A percentile compares a stretch with the other conserved stretches of the same genome.
Conservation (phyloP, 1,284 basidiomycete species). For the Pseudozyma tsukubaensis region DNA sequence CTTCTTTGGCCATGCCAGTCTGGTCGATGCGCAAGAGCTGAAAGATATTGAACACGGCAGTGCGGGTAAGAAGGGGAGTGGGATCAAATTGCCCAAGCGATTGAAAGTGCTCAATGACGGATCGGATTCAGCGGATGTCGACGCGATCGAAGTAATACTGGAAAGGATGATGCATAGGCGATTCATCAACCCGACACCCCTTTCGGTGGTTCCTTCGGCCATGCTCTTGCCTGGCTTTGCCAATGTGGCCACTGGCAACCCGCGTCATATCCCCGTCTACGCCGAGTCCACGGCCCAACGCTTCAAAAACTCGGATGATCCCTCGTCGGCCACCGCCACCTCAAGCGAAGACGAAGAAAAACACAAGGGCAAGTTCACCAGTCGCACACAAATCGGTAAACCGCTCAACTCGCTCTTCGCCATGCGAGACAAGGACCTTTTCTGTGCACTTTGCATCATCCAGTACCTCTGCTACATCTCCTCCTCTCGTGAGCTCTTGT, state of each 20-base stretch:
- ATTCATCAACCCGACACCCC: constrained; percentile 48
- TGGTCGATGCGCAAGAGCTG: constrained; percentile 44
- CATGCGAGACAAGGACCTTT: constrained; percentile 37
- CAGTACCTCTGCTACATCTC: constrained; percentile 23
- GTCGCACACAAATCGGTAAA: constrained; percentile 47
- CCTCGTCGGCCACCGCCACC: constrained; percentile 12
- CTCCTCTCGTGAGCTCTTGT: constrained; percentile 46
- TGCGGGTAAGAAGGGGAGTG: constrained; percentile 6
- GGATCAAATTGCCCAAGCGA: constrained; percentile 32
- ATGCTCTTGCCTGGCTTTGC: constrained; percentile 43
- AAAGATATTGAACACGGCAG: constrained; percentile 37
- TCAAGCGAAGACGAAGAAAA: constrained; percentile 43
- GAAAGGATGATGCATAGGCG: constrained; percentile 50
- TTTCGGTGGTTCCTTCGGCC: constrained; percentile 43
- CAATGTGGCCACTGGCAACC: constrained; percentile 46
- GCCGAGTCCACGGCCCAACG: constrained; percentile 49
- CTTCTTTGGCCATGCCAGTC: constrained; percentile 49
- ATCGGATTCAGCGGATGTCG: constrained; percentile 28
- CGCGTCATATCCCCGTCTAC: constrained; percentile 46
- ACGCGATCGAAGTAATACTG: constrained; percentile 45
- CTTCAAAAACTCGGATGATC: constrained; percentile 15
- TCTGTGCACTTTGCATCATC: constrained; percentile 32
- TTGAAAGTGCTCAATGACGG: constrained; percentile 35
- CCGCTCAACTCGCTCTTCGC: constrained; percentile 49
- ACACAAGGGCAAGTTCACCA: constrained; percentile 41